Evolutionary conservation across 495 filamentous ascomycete genomes (phyloP).

Genomic region (Clohesyomyces aquaticus): DNA sequence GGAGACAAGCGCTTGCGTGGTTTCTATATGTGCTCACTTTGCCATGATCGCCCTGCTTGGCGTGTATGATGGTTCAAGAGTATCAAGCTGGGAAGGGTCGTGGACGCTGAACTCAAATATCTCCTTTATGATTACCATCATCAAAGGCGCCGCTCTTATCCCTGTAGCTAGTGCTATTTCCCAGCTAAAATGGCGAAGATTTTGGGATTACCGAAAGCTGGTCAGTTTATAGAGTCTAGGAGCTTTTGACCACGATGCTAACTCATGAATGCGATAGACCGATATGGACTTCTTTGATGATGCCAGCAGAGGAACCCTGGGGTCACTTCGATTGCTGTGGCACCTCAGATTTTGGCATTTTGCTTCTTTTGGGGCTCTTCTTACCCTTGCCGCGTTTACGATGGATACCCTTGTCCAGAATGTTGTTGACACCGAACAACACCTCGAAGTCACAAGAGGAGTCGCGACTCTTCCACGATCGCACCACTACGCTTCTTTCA

Average conservation of each 20-base stretch:
- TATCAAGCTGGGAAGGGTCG: slow-evolving; percentile 2
- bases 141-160: slow-evolving; percentile 21
- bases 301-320: slow-evolving; percentile 23
- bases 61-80: slow-evolving; percentile 13
- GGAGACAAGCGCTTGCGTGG: slow-evolving; percentile 1
- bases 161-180: slow-evolving; percentile 8
- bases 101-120: slow-evolving; percentile 19
- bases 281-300: slow-evolving; percentile 27
- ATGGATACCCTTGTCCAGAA: slow-evolving; percentile 29
- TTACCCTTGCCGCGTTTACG: slow-evolving; percentile 11
- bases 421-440: slow-evolving; percentile 2
- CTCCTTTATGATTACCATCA: slow-evolving; percentile 12
- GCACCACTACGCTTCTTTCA: slow-evolving; percentile 4
- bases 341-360: slow-evolving; percentile 23
- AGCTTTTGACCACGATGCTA: neutral
- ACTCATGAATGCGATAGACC: neutral
- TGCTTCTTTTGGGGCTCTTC: slow-evolving; percentile 20
- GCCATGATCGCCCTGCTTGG: slow-evolving; percentile 4
- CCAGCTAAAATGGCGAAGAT: slow-evolving; percentile 27
- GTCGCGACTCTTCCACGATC: slow-evolving; percentile 12
- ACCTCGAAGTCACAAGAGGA: slow-evolving; percentile 3
- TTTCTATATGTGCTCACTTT: slow-evolving; percentile 6
- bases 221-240: neutral
- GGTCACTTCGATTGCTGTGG: slow-evolving; percentile 5
- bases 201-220: slow-evolving; percentile 16